Percentiles rank a stretch among this genome's conserved stretches.
Conservation (phyloP, 139 green algal genomes). For the Trebouxia sp. region DNA sequence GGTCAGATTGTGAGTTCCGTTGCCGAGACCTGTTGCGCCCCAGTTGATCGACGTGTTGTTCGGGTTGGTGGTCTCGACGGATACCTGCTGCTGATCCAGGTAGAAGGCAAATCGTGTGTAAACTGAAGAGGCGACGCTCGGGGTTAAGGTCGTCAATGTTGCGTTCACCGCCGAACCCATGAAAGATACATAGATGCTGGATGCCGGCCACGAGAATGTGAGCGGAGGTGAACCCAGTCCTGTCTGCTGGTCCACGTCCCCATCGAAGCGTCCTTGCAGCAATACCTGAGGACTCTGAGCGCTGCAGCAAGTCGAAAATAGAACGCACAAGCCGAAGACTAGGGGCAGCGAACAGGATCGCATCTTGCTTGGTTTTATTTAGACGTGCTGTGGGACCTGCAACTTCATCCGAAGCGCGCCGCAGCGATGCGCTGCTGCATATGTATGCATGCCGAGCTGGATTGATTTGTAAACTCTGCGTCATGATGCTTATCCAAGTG, state of each 20-base stretch:
- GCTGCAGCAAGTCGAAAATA: too few species aligned
- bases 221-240: neutral
- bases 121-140: neutral
- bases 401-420: too few species aligned
- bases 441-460: too few species aligned
- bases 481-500: too few species aligned
- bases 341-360: too few species aligned
- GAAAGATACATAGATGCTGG: neutral
- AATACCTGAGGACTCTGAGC: conserved; percentile 14
- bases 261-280: conserved; percentile 15
- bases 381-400: too few species aligned
- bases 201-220: neutral
- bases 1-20: neutral
- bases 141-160: neutral
- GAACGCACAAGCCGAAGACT: too few species aligned
- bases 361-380: too few species aligned
- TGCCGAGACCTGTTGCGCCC: neutral
- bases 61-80: neutral
- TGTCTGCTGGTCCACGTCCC: neutral
- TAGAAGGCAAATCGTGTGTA: neutral
- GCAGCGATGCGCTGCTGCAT: too few species aligned
- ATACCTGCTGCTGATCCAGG: neutral
- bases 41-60: neutral
- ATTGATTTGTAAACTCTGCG: too few species aligned
- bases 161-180: neutral